Base-by-base conservation (phyloP, 192 early-diverging fungal genomes). In the Chytriomyces sp. region DNA sequence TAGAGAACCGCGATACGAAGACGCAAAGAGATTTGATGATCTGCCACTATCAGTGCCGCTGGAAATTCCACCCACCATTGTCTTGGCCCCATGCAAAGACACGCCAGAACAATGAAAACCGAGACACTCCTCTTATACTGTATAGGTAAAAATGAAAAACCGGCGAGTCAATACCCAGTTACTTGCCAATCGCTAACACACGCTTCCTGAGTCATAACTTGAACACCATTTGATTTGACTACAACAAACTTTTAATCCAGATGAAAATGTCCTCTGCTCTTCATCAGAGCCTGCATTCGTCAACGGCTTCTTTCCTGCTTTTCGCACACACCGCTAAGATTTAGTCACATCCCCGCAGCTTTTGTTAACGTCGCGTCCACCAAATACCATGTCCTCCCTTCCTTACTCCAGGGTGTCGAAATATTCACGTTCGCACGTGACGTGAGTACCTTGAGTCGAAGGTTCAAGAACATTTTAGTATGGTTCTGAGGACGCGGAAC, bases 171-270 rank as follows among this genome's bases (percentile, higher is more conserved):
- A 22, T n/a, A 59, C 25, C 58, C 2, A n/a, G 31, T 14, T 25
- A n/a, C n/a, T n/a, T n/a, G n/a, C 25, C 25, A 14, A 19, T 59
- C 58, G 14, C 25, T 12, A 37, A n/a, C 39, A 19, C 14, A 37
- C 25, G 14, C 39, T 19, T 37, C 17, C 39, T 37, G 17, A n/a
- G n/a, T 12, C 4, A 37, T 25, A 66, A 55, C 34, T 7, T 66
- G 19, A 55, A 66, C 37, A 32, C 64, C 64, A 44, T 36, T 55
- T 19, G 49, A 55, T 34, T 37, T 66, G 32, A 49, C 49, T 36
- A 36, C 17, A 4, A 25, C 32, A n/a, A 59, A 19, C 39, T 41
- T 59, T 1, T 2, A 19, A 22, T 49, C 44, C 22, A 49, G 22
- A n/a, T 22, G 14, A 22, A 49, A 49, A 49, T 22, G 44, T 49